Percentiles rank a stretch among this genome's conserved stretches.
phyloP scores from a whole-genome alignment of 2,329 filamentous ascomycete species.

The Penicillium palitans region DNA sequence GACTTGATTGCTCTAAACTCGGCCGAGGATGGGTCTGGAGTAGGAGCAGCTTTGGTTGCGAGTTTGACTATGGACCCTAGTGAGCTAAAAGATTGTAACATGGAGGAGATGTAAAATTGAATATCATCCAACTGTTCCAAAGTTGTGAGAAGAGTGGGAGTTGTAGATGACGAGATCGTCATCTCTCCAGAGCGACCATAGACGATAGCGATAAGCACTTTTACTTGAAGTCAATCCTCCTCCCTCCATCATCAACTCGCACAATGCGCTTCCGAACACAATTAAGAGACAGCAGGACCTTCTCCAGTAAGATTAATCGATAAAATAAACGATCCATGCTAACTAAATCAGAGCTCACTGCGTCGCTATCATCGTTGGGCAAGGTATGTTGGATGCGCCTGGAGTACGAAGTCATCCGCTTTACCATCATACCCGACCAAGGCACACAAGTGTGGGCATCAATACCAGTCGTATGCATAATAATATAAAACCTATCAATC shows the following conservation, averaged over 20 bases:
- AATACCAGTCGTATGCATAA: constrained; percentile 46
- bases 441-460: constrained; percentile 97
- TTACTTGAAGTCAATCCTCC: background rate
- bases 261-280: constrained; percentile 39
- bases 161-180: background rate
- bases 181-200: background rate
- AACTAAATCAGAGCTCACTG: constrained; percentile 54
- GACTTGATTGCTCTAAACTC: constrained; percentile 80
- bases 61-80: constrained; percentile 47
- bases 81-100: background rate
- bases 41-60: constrained; percentile 86
- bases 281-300: constrained; percentile 30
- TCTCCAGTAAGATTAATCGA: constrained; percentile 18
- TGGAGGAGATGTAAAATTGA: background rate
- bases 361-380: constrained; percentile 65
- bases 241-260: constrained; percentile 9
- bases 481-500: background rate
- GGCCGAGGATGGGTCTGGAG: constrained; percentile 87
- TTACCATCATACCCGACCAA: constrained; percentile 92
- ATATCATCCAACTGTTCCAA: background rate
- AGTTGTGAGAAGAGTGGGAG: background rate
- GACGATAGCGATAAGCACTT: constrained; percentile 13
- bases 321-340: background rate
- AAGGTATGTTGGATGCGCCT: constrained; percentile 90
- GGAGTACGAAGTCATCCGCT: constrained; percentile 81